Evolutionary conservation across 192 early-diverging fungal species (phyloP), one percentile per base, ranked within the genome.

Genomic region (Glomus cerebriforme): DNA sequence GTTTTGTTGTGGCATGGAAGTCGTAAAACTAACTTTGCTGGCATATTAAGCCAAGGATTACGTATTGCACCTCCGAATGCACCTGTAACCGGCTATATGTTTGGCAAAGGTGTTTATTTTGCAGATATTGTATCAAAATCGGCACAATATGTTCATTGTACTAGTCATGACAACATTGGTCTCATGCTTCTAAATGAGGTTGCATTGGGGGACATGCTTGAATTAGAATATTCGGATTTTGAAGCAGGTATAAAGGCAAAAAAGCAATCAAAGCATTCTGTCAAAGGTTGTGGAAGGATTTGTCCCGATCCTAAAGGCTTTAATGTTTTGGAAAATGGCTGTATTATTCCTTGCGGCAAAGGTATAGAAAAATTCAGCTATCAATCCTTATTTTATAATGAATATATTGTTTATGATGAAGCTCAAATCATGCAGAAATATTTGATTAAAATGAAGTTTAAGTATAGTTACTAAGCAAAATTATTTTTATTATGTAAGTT

Each of bases 21-120:
- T 65, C 83, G 90, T 59, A 80, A 92, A 2, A 93, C 92, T 15
- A 96, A 96, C 78, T 93, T 88, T 86, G 91, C 87, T 19, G 92
- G 92, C 68, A 93, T 93, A 77, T 79, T 93, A 67, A 88, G 86
- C 43, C 92, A 94, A 77, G 92, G 84, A 66, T 84, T 87, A 31
- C 75, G 86, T 29, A 86, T 86, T 62, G 93, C 92, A 3, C 92
- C 92, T 27, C 91, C 92, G 17, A 89, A 92, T 75, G 92, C 89
- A 2, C 92, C 92, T 1, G 88, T 86, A n/a, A 89, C 85, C 0
- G 90, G 86, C 35, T 89, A 89, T 71, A 91, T 93, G 91, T 92
- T 96, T 79, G 95, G 93, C 59, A 93, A 93, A 59, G 95, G 94
- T 6, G 86, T 95, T 9, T 96, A 96, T 73, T 95, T 96, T 82